A percentile compares a stretch with the other conserved stretches of the same genome.
These are phyloP conservation scores for Cryptococcus neoformans DNA, from an alignment of 1,284 basidiomycete genomes.

Conservation along the genomic window DNA sequence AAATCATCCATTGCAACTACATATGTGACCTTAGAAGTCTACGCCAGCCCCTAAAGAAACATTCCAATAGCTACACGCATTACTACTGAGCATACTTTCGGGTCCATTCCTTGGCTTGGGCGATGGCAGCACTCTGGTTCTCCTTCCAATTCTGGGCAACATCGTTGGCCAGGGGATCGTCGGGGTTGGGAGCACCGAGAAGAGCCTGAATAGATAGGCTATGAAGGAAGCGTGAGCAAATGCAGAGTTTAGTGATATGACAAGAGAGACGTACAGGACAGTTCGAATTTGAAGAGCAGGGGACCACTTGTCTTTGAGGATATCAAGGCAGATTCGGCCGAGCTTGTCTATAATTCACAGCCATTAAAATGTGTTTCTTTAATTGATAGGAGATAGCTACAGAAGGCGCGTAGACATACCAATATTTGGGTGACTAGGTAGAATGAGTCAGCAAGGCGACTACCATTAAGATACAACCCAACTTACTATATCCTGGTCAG, in stretches of 20 bases:
- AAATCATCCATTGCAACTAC: too few species aligned
- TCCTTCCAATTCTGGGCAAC: conserved; percentile 99
- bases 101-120: conserved; percentile 90
- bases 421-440: conserved; percentile 83
- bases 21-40: too few species aligned
- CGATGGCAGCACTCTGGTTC: conserved; percentile 86
- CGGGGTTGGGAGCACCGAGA: conserved; percentile 93
- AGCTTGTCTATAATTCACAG: conserved; percentile 71
- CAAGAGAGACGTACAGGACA: conserved; percentile 57
- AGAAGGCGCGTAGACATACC: conserved; percentile 55
- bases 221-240: background rate
- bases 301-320: conserved; percentile 99
- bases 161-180: conserved; percentile 90
- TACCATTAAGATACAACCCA: background rate
- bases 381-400: too few species aligned
- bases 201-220: conserved; percentile 90
- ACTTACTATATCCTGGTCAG: conserved; percentile 89
- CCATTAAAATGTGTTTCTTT: background rate
- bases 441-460: background rate
- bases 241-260: background rate
- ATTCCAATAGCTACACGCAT: too few species aligned
- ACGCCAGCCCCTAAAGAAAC: too few species aligned
- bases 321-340: conserved; percentile 96
- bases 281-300: conserved; percentile 98
- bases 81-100: conserved; percentile 63